Evolutionary conservation across 1,139 yeast species (phyloP).

Genomic region (Magnusiomyces suaveolens): DNA sequence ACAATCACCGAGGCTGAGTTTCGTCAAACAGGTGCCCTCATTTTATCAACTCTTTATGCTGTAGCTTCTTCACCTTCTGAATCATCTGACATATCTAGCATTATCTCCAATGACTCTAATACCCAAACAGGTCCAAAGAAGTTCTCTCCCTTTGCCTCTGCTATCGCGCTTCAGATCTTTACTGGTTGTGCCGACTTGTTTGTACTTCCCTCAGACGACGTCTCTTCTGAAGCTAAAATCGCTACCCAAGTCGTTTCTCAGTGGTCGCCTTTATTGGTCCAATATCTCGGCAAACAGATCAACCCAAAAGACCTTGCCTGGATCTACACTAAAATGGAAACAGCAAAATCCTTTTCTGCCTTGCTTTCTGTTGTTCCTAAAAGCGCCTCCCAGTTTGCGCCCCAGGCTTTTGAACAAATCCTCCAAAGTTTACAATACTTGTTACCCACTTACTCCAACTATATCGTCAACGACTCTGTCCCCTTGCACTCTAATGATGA

Average conservation of each 20-base stretch:
- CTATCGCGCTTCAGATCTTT: slow-evolving; percentile 28
- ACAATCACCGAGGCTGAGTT: slow-evolving; percentile 79
- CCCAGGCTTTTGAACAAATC: slow-evolving; percentile 5
- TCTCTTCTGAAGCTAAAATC: slow-evolving; percentile 13
- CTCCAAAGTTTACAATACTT: not conserved
- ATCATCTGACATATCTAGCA: slow-evolving; percentile 1
- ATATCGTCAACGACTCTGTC: slow-evolving; percentile 7
- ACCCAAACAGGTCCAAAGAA: slow-evolving; percentile 11
- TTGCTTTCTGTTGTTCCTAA: slow-evolving; percentile 5
- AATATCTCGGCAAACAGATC: slow-evolving; percentile 13
- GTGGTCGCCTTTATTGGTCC: slow-evolving; percentile 24
- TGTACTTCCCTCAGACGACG: slow-evolving; percentile 25
- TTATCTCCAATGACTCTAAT: slow-evolving; percentile 4
- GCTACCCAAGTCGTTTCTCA: slow-evolving; percentile 22
- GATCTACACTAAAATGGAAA: slow-evolving; percentile 8
- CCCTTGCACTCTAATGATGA: not conserved
- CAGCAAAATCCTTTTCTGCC: slow-evolving; percentile 8
- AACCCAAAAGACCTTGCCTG: slow-evolving; percentile 1
- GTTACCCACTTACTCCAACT: not conserved
- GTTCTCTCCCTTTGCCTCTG: slow-evolving; percentile 15
- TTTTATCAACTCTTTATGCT: slow-evolving; percentile 20
- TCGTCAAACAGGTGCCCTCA: slow-evolving; percentile 50
- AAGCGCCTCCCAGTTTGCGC: slow-evolving; percentile 2
- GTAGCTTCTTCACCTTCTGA: slow-evolving; percentile 18
- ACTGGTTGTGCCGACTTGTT: slow-evolving; percentile 29